phyloP scores from a whole-genome alignment of 495 filamentous ascomycete species.

The Penicillium odoratum region DNA sequence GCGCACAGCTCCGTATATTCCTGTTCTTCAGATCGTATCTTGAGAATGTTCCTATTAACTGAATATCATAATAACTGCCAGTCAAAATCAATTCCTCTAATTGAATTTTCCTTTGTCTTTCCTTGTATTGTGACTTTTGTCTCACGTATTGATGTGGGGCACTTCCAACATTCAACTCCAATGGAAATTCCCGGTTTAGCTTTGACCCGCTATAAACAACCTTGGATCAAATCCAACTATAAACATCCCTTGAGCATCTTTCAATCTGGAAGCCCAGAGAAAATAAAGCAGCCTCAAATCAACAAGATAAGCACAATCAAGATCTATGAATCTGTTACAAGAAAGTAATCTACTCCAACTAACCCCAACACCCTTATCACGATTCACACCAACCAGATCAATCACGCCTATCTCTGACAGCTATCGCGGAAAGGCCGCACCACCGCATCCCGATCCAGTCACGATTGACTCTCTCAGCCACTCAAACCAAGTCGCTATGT shows the following conservation, averaged over 20 bases:
- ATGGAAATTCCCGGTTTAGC: background rate
- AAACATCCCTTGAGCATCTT: background rate
- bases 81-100: no score
- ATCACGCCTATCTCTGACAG: slow-evolving; percentile 11
- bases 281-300: background rate
- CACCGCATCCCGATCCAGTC: background rate
- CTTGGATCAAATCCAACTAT: background rate
- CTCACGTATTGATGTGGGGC: background rate
- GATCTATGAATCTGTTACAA: no score
- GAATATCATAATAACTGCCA: no score
- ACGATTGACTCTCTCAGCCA: background rate
- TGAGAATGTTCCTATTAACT: no score
- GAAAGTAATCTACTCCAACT: background rate
- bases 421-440: background rate
- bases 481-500: background rate
- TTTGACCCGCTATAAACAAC: background rate
- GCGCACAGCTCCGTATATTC: no score
- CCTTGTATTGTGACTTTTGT: background rate
- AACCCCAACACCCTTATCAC: slow-evolving; percentile 6
- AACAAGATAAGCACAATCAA: background rate
- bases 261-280: background rate
- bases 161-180: background rate
- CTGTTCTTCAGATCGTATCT: no score
- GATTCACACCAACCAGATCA: slow-evolving; percentile 12
- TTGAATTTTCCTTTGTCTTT: background rate